These are phyloP conservation scores for Cyberlindnera samutprakarnensis DNA, from an alignment of 805 yeast species.

Conservation along the genomic window DNA sequence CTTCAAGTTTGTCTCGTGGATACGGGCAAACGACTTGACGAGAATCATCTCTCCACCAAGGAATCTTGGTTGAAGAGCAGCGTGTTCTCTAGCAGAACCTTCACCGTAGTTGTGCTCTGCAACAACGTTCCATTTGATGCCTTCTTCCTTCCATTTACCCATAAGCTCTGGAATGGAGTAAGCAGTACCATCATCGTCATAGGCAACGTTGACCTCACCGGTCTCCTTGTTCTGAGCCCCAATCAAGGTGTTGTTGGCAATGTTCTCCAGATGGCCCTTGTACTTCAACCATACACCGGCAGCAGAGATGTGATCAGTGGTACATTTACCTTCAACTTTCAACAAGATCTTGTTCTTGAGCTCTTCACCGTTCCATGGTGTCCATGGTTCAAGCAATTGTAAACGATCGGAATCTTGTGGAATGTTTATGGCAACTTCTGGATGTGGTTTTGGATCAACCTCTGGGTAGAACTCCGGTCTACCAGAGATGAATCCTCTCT, in stretches of 20 bases:
- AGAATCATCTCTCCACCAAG: conserved; percentile 85
- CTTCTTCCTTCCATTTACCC: conserved; percentile 88
- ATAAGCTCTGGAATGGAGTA: conserved; percentile 90
- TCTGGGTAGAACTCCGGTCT: conserved; percentile 71
- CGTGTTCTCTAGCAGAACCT: conserved; percentile 99
- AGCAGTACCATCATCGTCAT: conserved; percentile 73
- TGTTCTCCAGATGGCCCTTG: conserved; percentile 95
- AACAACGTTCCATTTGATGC: conserved; percentile 86
- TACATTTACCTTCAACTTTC: conserved; percentile 96
- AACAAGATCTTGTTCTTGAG: conserved; percentile 65
- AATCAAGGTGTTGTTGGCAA: conserved; percentile 88
- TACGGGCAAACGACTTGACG: conserved; percentile 95
- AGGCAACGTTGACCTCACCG: conserved; percentile 88
- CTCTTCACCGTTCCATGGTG: conserved; percentile 83
- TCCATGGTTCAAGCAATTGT: conserved; percentile 84
- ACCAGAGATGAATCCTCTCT: conserved; percentile 68
- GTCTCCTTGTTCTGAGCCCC: conserved; percentile 97
- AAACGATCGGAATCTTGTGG: conserved; percentile 87
- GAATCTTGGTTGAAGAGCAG: conserved; percentile 92
- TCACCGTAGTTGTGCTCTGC: conserved; percentile 99
- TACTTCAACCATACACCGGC: conserved; percentile 99
- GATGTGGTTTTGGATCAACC: conserved; percentile 54
- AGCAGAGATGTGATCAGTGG: conserved; percentile 97
- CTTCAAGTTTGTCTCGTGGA: conserved; percentile 95
- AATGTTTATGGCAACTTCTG: conserved; percentile 56